Conservation (phyloP, 1,284 basidiomycete genomes). For the Ustilago nuda region DNA sequence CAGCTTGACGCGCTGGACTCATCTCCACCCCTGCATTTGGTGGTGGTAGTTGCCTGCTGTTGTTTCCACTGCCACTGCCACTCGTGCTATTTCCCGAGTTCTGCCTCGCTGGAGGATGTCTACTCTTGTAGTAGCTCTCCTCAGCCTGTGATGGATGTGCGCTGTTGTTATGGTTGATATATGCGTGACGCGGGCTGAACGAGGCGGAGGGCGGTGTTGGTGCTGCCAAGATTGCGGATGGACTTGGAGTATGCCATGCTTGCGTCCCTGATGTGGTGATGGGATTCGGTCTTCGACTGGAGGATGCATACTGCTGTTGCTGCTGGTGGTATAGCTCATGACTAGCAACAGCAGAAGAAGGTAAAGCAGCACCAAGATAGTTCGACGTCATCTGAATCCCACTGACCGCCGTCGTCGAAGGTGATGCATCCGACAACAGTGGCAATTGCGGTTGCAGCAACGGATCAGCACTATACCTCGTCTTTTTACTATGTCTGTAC, state of each 20-base stretch:
- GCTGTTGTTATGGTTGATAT: neutral
- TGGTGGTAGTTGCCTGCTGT: neutral
- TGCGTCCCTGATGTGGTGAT: neutral
- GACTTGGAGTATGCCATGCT: conserved; percentile 29
- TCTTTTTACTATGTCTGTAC: neutral
- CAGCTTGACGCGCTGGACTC: neutral
- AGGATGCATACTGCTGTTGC: neutral
- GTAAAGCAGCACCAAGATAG: conserved; percentile 12
- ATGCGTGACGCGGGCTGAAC: conserved; percentile 10
- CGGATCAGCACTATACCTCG: neutral
- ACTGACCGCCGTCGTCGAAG: neutral
- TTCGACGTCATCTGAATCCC: conserved; percentile 22
- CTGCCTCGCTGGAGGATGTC: neutral
- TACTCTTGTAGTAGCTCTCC: neutral
- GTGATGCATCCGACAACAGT: neutral
- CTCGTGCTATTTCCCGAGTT: neutral
- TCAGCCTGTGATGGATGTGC: neutral
- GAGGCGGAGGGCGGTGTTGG: conserved; percentile 18
- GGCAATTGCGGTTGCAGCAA: neutral
- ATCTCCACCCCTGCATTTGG: neutral
- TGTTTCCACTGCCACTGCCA: conserved; percentile 1
- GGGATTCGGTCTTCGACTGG: neutral
- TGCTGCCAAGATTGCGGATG: conserved; percentile 4
- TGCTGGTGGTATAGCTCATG: neutral
- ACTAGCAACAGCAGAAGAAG: neutral